phyloP scores from a whole-genome alignment of 139 green algal species.

The Volvox africanus region DNA sequence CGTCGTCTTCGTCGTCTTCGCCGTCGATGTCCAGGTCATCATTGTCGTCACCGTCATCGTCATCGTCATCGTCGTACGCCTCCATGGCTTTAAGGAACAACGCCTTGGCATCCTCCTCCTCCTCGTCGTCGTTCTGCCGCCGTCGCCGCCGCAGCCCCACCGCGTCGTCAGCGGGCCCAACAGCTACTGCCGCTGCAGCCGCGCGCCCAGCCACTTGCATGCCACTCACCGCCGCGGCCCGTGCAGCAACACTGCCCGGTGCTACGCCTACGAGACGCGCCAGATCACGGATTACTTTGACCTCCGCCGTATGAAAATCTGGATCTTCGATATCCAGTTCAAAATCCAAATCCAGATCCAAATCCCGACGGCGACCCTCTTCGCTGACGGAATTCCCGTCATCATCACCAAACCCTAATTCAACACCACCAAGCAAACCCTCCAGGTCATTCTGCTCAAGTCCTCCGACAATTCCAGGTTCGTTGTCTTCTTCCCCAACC shows the following conservation, averaged over 20 bases:
- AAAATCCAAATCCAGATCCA: conserved; percentile 5
- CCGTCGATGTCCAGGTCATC: background rate
- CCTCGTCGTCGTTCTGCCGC: no score
- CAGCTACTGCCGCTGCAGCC: background rate
- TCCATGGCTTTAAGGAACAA: background rate
- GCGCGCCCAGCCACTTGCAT: no score
- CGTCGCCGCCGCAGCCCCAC: background rate
- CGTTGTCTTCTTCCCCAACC: no score
- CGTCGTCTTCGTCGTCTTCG: background rate
- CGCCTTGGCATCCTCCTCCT: background rate
- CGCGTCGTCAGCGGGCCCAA: no score
- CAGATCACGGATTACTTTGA: background rate
- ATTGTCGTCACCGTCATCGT: background rate
- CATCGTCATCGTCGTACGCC: background rate
- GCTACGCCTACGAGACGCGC: background rate
- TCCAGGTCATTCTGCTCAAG: background rate
- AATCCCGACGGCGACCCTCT: background rate
- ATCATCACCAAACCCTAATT: background rate
- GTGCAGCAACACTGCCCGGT: background rate
- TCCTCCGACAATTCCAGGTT: no score
- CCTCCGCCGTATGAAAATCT: background rate
- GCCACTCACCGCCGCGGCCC: background rate
- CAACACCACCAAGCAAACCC: no score
- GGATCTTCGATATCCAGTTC: background rate
- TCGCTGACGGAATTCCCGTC: background rate